Base-by-base conservation (phyloP, 2,329 filamentous ascomycete species). In the Endoconidiophora laricicola region DNA sequence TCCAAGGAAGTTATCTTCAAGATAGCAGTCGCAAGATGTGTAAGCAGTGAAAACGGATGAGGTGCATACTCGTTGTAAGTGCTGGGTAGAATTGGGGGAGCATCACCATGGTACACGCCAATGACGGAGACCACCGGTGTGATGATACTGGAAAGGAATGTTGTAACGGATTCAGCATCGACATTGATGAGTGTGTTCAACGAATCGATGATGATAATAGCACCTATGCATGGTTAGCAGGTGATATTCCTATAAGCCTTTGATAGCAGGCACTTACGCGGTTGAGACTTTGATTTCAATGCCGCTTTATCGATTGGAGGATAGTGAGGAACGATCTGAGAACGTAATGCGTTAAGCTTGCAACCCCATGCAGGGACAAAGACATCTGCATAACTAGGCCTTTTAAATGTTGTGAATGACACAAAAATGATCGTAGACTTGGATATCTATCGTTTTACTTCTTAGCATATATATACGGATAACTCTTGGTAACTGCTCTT, bases 11-110 rank as follows among this genome's bases (percentile, higher is more conserved):
- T 78, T 0, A 84, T 70, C 3, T 76, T 79, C 53, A 96, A 72
- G 48, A 96, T 75, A 3, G 86, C 81, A 3, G 91, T 98, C n/a
- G 88, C 85, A 52, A 95, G 78, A 64, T 93, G 93, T 43, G 73
- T 76, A 20, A 96, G 70, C 1, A 87, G 68, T 1, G 79, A 79
- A 10, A 93, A 70, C 0, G 86, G 78, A 24, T 77, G 67, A 1
- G 87, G 86, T 16, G 75, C 67, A 63, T 85, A 79, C 58, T 74
- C 70, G 56, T 63, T 66, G 48, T 62, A 64, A 6, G 62, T 60
- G 36, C 52, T 64, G 26, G 61, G 63, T 64, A 73, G 63, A 49
- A 67, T 57, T 23, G 78, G 63, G 1, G 86, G 82, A 3, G 90
- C 73, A 64, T 96, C 90, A 48, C 74, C 69, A 67, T 96, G 91